Conservation (phyloP, 2,329 filamentous ascomycete species). For the Thielaviopsis musarum region DNA sequence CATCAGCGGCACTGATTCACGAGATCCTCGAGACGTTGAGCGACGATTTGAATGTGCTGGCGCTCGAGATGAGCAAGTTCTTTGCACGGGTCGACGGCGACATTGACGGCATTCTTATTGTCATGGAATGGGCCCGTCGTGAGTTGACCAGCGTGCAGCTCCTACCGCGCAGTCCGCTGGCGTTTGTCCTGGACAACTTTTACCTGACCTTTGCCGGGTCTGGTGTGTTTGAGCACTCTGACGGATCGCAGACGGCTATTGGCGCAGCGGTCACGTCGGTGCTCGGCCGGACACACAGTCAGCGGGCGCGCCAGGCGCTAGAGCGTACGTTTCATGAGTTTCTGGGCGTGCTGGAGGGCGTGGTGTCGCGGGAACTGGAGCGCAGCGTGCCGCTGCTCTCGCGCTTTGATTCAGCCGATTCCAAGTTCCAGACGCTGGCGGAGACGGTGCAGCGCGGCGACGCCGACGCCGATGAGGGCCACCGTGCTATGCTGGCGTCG, state of each 20-base stretch:
- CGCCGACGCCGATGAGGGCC: slow-evolving; percentile 60
- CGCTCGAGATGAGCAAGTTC: slow-evolving; percentile 75
- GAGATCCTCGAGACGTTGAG: slow-evolving; percentile 70
- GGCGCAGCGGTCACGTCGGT: slow-evolving; percentile 53
- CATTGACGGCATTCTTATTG: slow-evolving; percentile 77
- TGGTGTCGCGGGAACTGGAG: slow-evolving; percentile 68
- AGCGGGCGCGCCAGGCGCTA: slow-evolving; percentile 64
- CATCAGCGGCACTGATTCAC: slow-evolving; percentile 72
- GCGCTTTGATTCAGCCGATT: slow-evolving; percentile 83
- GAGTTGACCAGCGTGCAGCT: slow-evolving; percentile 57
- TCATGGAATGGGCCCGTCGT: slow-evolving; percentile 90
- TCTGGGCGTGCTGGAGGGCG: slow-evolving; percentile 71
- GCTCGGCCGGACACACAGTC: slow-evolving; percentile 65
- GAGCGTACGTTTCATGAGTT: slow-evolving; percentile 83
- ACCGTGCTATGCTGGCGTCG: slow-evolving; percentile 65
- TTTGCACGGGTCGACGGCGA: slow-evolving; percentile 89
- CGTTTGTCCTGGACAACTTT: slow-evolving; percentile 64
- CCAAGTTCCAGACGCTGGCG: slow-evolving; percentile 76
- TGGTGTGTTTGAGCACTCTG: slow-evolving; percentile 38
- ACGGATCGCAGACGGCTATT: slow-evolving; percentile 45
- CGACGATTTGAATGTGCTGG: slow-evolving; percentile 69
- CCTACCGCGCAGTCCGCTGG: slow-evolving; percentile 39
- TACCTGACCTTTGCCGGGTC: slow-evolving; percentile 56
- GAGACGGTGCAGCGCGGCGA: slow-evolving; percentile 73
- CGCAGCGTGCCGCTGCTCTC: slow-evolving; percentile 67